Evolutionary conservation across 2,329 filamentous ascomycete genomes (phyloP).

Genomic region (Aspergillus japonicus): DNA sequence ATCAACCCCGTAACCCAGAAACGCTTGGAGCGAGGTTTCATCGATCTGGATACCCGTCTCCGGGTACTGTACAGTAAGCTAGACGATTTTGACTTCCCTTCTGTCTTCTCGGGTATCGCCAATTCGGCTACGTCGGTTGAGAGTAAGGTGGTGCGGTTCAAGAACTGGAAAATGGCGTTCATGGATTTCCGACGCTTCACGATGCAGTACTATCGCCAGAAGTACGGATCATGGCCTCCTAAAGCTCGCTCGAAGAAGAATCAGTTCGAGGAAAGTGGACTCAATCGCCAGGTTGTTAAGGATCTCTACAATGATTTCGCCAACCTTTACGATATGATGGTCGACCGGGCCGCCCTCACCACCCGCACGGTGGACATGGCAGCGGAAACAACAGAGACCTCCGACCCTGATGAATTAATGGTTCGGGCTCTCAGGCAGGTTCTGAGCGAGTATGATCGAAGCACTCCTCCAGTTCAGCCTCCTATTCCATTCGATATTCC

Average conservation of each 20-base stretch:
- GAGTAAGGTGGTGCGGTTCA: conserved; percentile 76
- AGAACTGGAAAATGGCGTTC: conserved; percentile 76
- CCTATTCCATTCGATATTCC: conserved; percentile 90
- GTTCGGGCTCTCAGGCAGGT: conserved; percentile 73
- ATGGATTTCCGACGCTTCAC: conserved; percentile 71
- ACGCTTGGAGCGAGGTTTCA: conserved; percentile 75
- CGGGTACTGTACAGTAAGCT: conserved; percentile 69
- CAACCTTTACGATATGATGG: conserved; percentile 82
- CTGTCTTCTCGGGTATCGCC: conserved; percentile 82
- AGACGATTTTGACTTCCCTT: conserved; percentile 88
- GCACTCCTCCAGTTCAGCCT: conserved; percentile 83
- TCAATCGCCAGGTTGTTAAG: conserved; percentile 79
- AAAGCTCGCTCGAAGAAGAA: conserved; percentile 93
- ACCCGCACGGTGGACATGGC: conserved; percentile 72
- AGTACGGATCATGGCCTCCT: conserved; percentile 80
- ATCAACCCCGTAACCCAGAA: conserved; percentile 71
- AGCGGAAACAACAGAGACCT: conserved; percentile 51
- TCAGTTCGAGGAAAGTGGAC: conserved; percentile 76
- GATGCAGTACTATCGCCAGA: conserved; percentile 66
- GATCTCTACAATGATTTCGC: conserved; percentile 84
- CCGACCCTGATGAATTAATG: conserved; percentile 56
- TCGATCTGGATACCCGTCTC: conserved; percentile 74
- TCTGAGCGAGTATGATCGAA: conserved; percentile 83
- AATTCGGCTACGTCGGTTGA: conserved; percentile 77
- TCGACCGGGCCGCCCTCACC: conserved; percentile 75